These are phyloP conservation scores for Termitomyces sp. DNA, from an alignment of 768 basidiomycete genomes.

Conservation along the genomic window DNA sequence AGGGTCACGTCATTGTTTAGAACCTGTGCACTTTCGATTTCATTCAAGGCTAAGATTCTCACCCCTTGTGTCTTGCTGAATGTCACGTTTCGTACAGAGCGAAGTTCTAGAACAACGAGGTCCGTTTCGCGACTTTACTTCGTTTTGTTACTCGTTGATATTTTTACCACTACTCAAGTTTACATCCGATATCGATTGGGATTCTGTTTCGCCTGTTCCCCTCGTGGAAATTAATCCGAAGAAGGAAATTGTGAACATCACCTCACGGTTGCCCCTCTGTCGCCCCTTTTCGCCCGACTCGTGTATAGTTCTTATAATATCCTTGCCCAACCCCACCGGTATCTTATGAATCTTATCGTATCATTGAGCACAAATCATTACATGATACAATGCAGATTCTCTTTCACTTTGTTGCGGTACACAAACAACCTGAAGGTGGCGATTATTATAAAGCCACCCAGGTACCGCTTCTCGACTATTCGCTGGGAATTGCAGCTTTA, in stretches of 20 bases:
- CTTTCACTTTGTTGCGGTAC: not conserved
- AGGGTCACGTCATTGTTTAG: not conserved
- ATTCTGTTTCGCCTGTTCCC: not conserved
- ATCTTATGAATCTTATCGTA: not conserved
- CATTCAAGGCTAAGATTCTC: not conserved
- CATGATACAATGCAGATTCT: not conserved
- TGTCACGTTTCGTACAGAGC: too few relatives aligned
- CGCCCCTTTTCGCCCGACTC: not conserved
- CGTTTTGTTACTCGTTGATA: not conserved
- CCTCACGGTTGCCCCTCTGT: not conserved
- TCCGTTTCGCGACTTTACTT: not conserved
- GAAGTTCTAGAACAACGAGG: not conserved
- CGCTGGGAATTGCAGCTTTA: not conserved
- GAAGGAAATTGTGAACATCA: not conserved
- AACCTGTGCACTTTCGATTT: not conserved
- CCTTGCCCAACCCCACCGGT: not conserved
- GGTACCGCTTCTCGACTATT: not conserved
- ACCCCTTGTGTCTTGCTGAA: not conserved
- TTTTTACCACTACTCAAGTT: not conserved
- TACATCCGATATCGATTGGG: not conserved
- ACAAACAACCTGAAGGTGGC: not conserved
- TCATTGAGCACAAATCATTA: not conserved
- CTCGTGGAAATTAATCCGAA: not conserved
- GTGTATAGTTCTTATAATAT: not conserved
- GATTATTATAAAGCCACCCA: not conserved